Evolutionary conservation across 345 rosid genomes (phyloP), one percentile per base, ranked within the genome.

Genomic region (Euclidium syriacum): DNA sequence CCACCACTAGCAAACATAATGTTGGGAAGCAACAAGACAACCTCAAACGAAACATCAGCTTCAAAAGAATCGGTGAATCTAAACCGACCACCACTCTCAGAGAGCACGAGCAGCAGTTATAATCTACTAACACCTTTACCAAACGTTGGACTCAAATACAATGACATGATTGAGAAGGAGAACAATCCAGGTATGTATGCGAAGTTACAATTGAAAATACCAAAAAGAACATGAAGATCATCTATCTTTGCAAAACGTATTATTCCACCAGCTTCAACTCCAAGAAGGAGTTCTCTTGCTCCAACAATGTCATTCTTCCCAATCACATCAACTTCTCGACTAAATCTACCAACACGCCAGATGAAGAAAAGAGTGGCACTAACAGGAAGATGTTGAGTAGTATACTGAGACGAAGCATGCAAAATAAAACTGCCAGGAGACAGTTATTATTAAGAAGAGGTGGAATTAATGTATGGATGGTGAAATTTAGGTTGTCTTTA

Each of bases 211-310:
- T n/a, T n/a, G n/a, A n/a, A n/a, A 40, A 12, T 85, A 20, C 88
- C 86, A 4, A 79, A 74, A 78, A 85, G 76, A 74, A 87, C 83
- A 6, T 90, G 95, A 52, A 79, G 95, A 65, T 83, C 87, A 65
- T 87, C 96, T 14, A 66, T 92, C 30, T 84, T 90, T 74, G 49
- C 85, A 25, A 62, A 66, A 68, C 57, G 78, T 29, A 23, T n/a
- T n/a, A n/a, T 78, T 23, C 83, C 76, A 61, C 19, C 73, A 32
- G 52, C 66, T 49, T 69, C 81, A 58, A 86, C 79, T 52, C 84
- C 94, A 10, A 78, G 99, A 74, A 78, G 96, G 56, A 83, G 79
- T 75, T 83, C 98, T 26, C 66, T 88, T 52, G 84, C 85, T 25
- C 98, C 96, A 20, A n/a, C n/a, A n/a, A 67, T 80, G 58, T 82